phyloP scores from a whole-genome alignment of 2,329 filamentous ascomycete species.

The Botryosphaeria dothidea region DNA sequence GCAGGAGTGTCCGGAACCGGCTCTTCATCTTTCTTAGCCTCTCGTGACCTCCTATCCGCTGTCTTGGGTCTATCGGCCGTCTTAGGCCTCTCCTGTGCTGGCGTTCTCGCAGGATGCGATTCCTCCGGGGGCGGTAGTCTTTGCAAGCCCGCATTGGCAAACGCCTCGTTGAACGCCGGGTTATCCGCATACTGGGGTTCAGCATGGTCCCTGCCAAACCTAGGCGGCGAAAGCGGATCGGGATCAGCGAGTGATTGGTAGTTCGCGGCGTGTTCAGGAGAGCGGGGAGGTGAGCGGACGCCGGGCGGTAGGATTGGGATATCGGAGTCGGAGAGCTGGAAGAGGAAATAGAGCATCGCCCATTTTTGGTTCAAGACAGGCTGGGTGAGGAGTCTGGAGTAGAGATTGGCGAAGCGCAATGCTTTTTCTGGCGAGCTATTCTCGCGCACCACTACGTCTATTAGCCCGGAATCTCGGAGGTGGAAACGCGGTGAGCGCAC shows the following conservation, averaged over 20 bases:
- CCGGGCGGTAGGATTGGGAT: conserved; percentile 45
- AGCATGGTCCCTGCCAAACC: background rate
- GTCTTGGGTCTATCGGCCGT: conserved; percentile 25
- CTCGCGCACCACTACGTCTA: conserved; percentile 64
- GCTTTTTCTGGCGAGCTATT: conserved; percentile 74
- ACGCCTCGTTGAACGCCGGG: conserved; percentile 48
- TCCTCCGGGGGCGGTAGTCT: conserved; percentile 37
- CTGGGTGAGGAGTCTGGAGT: conserved; percentile 83
- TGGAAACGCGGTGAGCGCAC: conserved; percentile 27
- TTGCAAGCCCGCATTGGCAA: conserved; percentile 47
- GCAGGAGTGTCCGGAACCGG: conserved; percentile 20
- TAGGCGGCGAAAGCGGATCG: background rate
- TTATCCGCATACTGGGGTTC: conserved; percentile 25
- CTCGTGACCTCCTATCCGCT: conserved; percentile 15
- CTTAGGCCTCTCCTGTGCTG: conserved; percentile 20
- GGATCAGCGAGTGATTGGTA: conserved; percentile 7
- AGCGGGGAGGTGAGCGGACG: conserved; percentile 5
- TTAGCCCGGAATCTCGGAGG: conserved; percentile 21
- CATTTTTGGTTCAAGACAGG: conserved; percentile 94
- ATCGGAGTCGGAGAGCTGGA: conserved; percentile 73
- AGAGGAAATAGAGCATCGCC: conserved; percentile 90
- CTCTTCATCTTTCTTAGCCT: conserved; percentile 29
- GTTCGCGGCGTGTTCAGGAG: conserved; percentile 18
- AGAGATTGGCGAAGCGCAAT: conserved; percentile 84
- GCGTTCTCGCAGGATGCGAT: conserved; percentile 26